Base-by-base conservation (phyloP, 495 filamentous ascomycete genomes). In the Tetracladium setigerum region DNA sequence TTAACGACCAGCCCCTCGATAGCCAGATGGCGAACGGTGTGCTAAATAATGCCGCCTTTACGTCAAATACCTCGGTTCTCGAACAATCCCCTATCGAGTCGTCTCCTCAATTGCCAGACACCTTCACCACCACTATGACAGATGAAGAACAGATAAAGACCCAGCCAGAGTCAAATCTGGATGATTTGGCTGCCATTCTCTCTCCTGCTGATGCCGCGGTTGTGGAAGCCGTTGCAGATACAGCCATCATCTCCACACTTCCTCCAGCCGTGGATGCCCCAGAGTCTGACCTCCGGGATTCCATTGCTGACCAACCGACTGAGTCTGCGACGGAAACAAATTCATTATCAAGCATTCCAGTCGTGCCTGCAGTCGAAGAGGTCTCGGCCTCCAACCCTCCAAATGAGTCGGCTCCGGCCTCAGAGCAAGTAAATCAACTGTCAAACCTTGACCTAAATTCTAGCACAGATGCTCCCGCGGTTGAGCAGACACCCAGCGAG, bases 251-350 rank as follows among this genome's bases (percentile, higher is more conserved):
- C 9, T 43, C 58, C 9, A 31, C 52, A 19, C 36, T 56, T 2
- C 54, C 54, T 30, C 51, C 57, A 7, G 38, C 57, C 15, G 44
- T 53, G 15, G 49, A 57, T 17, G 57, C 59, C 27, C 53, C 31
- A 36, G 51, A 57, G 18, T 60, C 57, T 30, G 57, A 57, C 42
- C 45, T 60, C 10, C 36, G 54, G 41, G 38, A 57, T 27, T 31
- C 43, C 2, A 16, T 37, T 1, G n/a, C 39, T 13, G 22, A 27
- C 22, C 22, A 3, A 3, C 22, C 22, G 7, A 27, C 22, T 27
- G 22, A 27, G 22, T 27, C 22, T 27, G 22, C 22, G 22, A 27
- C 7, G 22, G 22, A 27, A 3, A 27, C 22, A 27, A 3, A 3
- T 27, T 27, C 22, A 27, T 27, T 7, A 7, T 7, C 22, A 3